Evolutionary conservation across 1,139 yeast genomes (phyloP).

Genomic region (Yamadazyma membranifaciens): DNA sequence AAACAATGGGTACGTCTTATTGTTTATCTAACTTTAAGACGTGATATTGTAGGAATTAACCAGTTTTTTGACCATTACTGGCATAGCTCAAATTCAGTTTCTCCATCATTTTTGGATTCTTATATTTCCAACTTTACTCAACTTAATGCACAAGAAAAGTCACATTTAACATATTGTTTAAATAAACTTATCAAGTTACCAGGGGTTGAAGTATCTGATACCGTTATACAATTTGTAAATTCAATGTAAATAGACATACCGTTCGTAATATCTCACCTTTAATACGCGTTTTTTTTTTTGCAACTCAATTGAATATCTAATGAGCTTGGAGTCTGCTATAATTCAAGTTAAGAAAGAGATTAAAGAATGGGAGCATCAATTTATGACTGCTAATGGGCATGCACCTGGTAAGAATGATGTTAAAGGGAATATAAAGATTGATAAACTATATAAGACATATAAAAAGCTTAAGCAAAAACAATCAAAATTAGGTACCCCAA

Average conservation of each 20-base stretch:
- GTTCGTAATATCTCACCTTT: neutral
- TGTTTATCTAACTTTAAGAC: conserved; percentile 33
- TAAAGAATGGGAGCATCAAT: conserved; percentile 63
- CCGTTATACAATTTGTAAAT: conserved; percentile 1
- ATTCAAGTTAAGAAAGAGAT: conserved; percentile 31
- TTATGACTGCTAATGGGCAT: conserved; percentile 40
- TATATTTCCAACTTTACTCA: conserved; percentile 9
- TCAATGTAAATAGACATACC: conserved; percentile 1
- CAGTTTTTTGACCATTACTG: conserved; percentile 34
- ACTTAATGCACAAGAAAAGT: conserved; percentile 8
- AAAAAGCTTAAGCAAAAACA: conserved; percentile 16
- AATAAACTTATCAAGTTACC: neutral
- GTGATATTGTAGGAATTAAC: conserved; percentile 26
- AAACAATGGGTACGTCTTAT: conserved; percentile 35
- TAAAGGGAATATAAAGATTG: conserved; percentile 42
- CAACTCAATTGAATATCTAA: neutral
- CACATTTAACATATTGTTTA: conserved; percentile 6
- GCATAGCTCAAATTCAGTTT: conserved; percentile 20
- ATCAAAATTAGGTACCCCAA: neutral
- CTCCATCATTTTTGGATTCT: conserved; percentile 26
- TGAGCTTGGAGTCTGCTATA: conserved; percentile 3
- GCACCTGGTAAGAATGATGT: conserved; percentile 56
- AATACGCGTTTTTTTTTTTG: neutral
- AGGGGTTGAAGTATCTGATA: neutral
- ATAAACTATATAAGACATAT: conserved; percentile 45